These are phyloP conservation scores for Cladophialophora immunda DNA, from an alignment of 2,329 filamentous ascomycete species.

Conservation along the genomic window DNA sequence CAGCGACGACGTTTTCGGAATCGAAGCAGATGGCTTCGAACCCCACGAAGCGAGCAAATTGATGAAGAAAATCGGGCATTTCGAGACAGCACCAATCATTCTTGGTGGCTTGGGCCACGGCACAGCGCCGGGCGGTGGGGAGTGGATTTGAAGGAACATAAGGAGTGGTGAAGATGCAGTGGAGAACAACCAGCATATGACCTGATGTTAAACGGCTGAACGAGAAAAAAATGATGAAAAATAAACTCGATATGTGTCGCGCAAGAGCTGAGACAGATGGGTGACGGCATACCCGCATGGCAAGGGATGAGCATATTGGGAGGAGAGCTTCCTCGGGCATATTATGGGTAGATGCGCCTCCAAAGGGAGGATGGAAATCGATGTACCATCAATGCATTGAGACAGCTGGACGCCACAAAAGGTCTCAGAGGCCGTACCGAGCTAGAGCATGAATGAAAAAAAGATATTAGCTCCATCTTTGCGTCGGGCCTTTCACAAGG, in stretches of 20 bases:
- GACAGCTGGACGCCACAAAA: background rate
- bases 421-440: background rate
- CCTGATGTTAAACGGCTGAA: background rate
- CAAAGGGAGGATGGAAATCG: background rate
- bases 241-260: background rate
- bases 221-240: slow-evolving; percentile 7
- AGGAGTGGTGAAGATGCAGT: background rate
- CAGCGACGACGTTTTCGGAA: slow-evolving; percentile 26
- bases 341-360: background rate
- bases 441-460: background rate
- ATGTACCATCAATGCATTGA: background rate
- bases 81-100: slow-evolving; percentile 2
- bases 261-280: background rate
- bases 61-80: slow-evolving; percentile 12
- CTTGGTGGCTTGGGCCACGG: slow-evolving; percentile 13
- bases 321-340: background rate
- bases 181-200: background rate
- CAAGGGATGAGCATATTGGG: background rate
- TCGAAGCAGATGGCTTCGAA: slow-evolving; percentile 7
- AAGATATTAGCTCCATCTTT: background rate
- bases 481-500: background rate
- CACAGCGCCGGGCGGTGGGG: slow-evolving; percentile 31
- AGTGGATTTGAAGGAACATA: slow-evolving; percentile 29
- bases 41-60: background rate
- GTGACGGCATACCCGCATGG: background rate